A percentile compares a stretch with the other conserved stretches of the same genome.
Evolutionary conservation across 495 filamentous ascomycete genomes (phyloP).

Genomic region (Aspergillus homomorphus): DNA sequence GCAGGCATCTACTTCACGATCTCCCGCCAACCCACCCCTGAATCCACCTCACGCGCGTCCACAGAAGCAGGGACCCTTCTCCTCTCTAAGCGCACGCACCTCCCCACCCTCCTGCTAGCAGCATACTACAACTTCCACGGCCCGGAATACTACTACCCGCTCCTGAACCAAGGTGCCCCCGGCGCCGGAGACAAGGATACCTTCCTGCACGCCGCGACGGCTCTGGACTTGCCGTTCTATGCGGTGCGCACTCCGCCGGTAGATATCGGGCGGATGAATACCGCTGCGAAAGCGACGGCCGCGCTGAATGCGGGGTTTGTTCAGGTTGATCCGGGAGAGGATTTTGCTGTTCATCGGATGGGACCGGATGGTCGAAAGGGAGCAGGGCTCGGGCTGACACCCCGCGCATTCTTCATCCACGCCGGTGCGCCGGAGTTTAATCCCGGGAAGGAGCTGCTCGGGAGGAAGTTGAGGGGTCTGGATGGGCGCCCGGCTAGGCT

Average conservation of each 20-base stretch:
- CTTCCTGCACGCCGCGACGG: conserved; percentile 48
- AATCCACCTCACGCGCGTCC: conserved; percentile 24
- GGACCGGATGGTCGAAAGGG: no score
- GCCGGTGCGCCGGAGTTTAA: conserved; percentile 42
- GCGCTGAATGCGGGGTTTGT: conserved; percentile 22
- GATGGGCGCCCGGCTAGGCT: conserved; percentile 6
- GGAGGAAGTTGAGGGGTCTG: conserved; percentile 2
- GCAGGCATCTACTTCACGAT: conserved; percentile 51
- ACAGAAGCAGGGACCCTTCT: conserved; percentile 52
- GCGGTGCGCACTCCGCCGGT: conserved; percentile 34
- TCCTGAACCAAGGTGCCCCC: conserved; percentile 47
- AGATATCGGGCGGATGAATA: conserved; percentile 13
- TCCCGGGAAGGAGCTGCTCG: conserved; percentile 23
- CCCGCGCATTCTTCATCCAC: conserved; percentile 41
- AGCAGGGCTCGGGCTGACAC: no score
- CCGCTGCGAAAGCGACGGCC: conserved; percentile 14
- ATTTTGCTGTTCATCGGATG: no score
- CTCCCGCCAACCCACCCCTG: conserved; percentile 33
- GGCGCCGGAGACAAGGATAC: conserved; percentile 59
- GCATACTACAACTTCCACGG: conserved; percentile 58
- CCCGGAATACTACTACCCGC: conserved; percentile 46
- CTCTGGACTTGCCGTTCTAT: conserved; percentile 38
- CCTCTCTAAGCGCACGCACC: conserved; percentile 46
- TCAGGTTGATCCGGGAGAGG: conserved; percentile 34
- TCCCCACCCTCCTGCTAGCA: conserved; percentile 43